Percentiles rank a stretch among this genome's conserved stretches.
Evolutionary conservation across 1,284 basidiomycete genomes (phyloP).

Genomic region (Pseudozyma thailandica): DNA sequence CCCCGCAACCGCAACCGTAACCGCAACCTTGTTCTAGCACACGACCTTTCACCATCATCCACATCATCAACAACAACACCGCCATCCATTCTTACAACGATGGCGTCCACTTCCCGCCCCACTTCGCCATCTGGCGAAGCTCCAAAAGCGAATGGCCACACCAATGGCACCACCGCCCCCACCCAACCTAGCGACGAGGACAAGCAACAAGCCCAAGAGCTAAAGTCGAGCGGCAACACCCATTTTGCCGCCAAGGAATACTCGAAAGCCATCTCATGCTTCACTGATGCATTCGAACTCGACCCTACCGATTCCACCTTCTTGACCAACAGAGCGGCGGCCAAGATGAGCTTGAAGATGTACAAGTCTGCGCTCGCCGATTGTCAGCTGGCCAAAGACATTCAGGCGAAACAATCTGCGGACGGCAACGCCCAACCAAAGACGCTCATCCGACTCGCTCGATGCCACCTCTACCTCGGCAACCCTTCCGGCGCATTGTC

Average conservation of each 20-base stretch:
- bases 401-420: constrained; percentile 70
- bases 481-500: constrained; percentile 45
- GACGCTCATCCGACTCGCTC: constrained; percentile 55
- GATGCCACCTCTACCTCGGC: constrained; percentile 62
- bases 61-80: not conserved
- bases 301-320: constrained; percentile 79
- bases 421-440: constrained; percentile 51
- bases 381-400: constrained; percentile 78
- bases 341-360: constrained; percentile 81
- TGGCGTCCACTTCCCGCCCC: constrained; percentile 24
- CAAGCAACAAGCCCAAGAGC: constrained; percentile 50
- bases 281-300: constrained; percentile 70
- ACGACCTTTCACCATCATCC: constrained; percentile 8
- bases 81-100: constrained; percentile 3
- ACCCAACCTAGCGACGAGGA: constrained; percentile 5
- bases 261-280: constrained; percentile 62
- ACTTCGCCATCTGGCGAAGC: constrained; percentile 9
- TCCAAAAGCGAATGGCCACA: constrained; percentile 3
- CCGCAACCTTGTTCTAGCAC: too few species aligned
- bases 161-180: constrained; percentile 1
- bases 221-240: constrained; percentile 65
- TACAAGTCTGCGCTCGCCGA: constrained; percentile 80
- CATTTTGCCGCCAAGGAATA: constrained; percentile 61
- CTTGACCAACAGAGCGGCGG: constrained; percentile 85
- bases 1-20: not conserved